Conservation (phyloP, 1,284 basidiomycete species). For the Mycena citricolor region DNA sequence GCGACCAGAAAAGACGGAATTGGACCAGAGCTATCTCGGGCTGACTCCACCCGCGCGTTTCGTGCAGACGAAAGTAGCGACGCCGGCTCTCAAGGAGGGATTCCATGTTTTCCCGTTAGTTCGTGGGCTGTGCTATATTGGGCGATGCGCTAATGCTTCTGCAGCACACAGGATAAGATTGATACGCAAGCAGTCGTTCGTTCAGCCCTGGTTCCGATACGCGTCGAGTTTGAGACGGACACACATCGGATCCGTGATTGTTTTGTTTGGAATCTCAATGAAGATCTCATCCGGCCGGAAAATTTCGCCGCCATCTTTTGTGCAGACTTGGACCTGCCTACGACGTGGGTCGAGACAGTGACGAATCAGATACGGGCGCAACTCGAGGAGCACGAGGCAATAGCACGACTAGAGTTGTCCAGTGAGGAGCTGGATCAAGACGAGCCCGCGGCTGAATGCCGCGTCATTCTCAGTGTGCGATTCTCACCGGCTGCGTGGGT, state of each 20-base stretch:
- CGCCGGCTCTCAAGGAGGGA: slow-evolving; percentile 67
- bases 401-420: slow-evolving; percentile 76
- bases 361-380: slow-evolving; percentile 88
- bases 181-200: slow-evolving; percentile 63
- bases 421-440: slow-evolving; percentile 49
- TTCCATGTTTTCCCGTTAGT: slow-evolving; percentile 3
- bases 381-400: slow-evolving; percentile 82
- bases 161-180: slow-evolving; percentile 66
- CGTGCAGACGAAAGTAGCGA: slow-evolving; percentile 62
- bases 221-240: slow-evolving; percentile 93
- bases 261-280: slow-evolving; percentile 96
- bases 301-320: slow-evolving; percentile 87
- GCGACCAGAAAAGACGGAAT: slow-evolving; percentile 51
- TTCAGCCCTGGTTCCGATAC: slow-evolving; percentile 84
- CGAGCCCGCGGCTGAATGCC: slow-evolving; percentile 77
- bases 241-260: slow-evolving; percentile 90
- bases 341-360: slow-evolving; percentile 74
- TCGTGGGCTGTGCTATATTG: slow-evolving; percentile 1
- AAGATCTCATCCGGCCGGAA: slow-evolving; percentile 78
- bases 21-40: slow-evolving; percentile 89
- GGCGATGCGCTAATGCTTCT: slow-evolving; percentile 6
- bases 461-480: slow-evolving; percentile 88
- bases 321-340: slow-evolving; percentile 76
- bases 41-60: slow-evolving; percentile 80
- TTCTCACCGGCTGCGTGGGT: slow-evolving; percentile 20